Evolutionary conservation across 1,284 basidiomycete species (phyloP).

Genomic region (Heterobasidion irregulare): DNA sequence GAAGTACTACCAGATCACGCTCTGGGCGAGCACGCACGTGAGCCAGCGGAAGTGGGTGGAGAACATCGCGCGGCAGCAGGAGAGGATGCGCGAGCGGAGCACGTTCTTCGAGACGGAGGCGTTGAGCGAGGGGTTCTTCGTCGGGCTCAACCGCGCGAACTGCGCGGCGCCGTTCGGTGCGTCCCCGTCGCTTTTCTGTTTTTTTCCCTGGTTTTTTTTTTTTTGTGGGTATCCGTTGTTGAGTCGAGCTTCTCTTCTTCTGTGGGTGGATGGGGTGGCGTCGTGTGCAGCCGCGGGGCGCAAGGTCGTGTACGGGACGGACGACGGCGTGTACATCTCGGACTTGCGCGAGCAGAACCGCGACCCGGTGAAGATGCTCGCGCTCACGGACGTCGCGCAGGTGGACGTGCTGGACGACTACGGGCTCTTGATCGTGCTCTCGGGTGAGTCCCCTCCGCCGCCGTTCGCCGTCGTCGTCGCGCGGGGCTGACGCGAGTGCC

Average conservation of each 20-base stretch:
- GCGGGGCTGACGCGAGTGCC: neutral
- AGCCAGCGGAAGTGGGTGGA: slow-evolving; percentile 95
- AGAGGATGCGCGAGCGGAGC: slow-evolving; percentile 77
- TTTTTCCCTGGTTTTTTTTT: neutral
- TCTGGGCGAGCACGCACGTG: slow-evolving; percentile 88
- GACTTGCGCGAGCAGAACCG: slow-evolving; percentile 73
- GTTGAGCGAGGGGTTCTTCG: slow-evolving; percentile 85
- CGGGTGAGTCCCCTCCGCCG: slow-evolving; percentile 39
- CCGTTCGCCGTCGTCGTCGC: neutral
- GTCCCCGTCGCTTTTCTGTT: slow-evolving; percentile 22
- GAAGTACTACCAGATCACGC: slow-evolving; percentile 86
- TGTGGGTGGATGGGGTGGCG: neutral
- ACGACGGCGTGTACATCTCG: slow-evolving; percentile 94
- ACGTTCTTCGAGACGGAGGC: slow-evolving; percentile 83
- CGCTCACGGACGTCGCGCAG: slow-evolving; percentile 85
- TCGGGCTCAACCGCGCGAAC: slow-evolving; percentile 78
- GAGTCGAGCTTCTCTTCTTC: neutral
- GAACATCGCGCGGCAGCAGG: slow-evolving; percentile 85
- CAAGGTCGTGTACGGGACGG: slow-evolving; percentile 91
- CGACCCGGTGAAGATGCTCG: slow-evolving; percentile 88
- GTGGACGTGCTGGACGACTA: slow-evolving; percentile 97
- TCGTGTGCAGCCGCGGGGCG: slow-evolving; percentile 63
- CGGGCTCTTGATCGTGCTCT: slow-evolving; percentile 90
- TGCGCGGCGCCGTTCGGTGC: slow-evolving; percentile 93
- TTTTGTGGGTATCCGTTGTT: neutral